Percentiles rank a stretch among this genome's conserved stretches.
Conservation (phyloP, 352 stramenopile species). For the Globisporangium carolinianum region DNA sequence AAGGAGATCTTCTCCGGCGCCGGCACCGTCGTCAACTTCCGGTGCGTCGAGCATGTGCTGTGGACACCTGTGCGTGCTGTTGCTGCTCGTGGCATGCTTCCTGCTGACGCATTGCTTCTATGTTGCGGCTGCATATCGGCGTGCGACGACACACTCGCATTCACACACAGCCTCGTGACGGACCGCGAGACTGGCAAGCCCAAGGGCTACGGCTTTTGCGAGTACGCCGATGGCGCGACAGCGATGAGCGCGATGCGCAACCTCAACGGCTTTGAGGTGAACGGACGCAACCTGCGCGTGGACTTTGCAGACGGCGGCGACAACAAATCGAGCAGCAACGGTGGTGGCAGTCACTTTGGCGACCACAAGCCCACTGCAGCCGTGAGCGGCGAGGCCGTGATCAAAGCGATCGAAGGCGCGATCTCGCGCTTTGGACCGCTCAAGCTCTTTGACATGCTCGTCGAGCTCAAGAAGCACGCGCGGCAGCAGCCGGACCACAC, state of each 20-base stretch:
- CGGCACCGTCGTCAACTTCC: constrained; percentile 79
- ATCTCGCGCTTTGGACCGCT: constrained; percentile 60
- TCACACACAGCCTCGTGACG: constrained; percentile 51
- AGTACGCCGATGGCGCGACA: constrained; percentile 73
- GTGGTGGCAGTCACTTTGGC: constrained; percentile 41
- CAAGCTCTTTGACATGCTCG: constrained; percentile 82
- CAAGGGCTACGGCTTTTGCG: constrained; percentile 84
- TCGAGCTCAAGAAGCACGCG: constrained; percentile 73
- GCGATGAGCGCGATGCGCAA: constrained; percentile 80
- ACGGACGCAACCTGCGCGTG: constrained; percentile 75
- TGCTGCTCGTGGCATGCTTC: neutral
- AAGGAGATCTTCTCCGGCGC: constrained; percentile 85
- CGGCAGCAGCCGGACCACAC: constrained; percentile 69
- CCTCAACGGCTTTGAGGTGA: constrained; percentile 81
- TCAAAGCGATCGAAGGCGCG: constrained; percentile 71
- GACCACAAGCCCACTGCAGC: constrained; percentile 45
- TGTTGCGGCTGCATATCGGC: no score
- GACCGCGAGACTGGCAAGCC: constrained; percentile 80
- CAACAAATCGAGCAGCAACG: constrained; percentile 19
- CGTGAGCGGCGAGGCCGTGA: constrained; percentile 70
- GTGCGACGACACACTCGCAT: neutral
- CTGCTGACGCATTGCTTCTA: neutral
- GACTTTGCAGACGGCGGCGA: constrained; percentile 29
- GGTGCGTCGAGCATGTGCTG: constrained; percentile 22
- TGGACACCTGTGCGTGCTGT: no score